phyloP scores from a whole-genome alignment of 306 rosid genomes.

The Lupinus albus region DNA sequence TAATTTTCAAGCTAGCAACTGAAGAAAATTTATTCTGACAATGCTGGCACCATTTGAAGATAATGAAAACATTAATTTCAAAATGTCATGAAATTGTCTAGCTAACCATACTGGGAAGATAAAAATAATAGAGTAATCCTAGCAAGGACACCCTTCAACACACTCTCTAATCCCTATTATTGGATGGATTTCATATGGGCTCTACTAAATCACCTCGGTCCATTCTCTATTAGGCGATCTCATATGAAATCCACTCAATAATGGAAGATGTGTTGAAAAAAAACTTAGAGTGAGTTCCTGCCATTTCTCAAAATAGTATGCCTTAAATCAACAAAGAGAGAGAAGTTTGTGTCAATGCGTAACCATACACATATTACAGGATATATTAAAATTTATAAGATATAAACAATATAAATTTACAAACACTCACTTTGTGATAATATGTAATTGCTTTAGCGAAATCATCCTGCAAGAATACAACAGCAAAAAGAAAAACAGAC shows the following conservation, averaged over 20 bases:
- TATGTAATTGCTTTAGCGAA: conserved; percentile 68
- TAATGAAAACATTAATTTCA: neutral
- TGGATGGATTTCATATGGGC: no score
- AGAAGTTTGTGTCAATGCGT: neutral
- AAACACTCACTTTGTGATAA: conserved; percentile 81
- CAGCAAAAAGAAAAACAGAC: conserved; percentile 16
- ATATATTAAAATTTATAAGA: neutral
- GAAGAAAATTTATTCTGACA: neutral
- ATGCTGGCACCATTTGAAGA: conserved; percentile 9
- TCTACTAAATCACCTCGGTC: no score
- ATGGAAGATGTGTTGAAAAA: no score
- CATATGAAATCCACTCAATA: no score
- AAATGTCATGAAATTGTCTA: neutral
- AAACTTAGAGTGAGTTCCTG: no score
- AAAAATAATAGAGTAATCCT: no score
- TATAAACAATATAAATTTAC: conserved; percentile 14
- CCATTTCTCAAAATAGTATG: neutral
- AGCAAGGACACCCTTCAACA: no score
- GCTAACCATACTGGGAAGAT: neutral
- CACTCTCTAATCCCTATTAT: no score
- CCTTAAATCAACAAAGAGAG: neutral
- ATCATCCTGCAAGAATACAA: conserved; percentile 65
- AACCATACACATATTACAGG: conserved; percentile 5
- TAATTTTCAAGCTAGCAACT: conserved; percentile 9
- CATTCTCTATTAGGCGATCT: no score